phyloP scores from a whole-genome alignment of 78 protist species.

The Ministeria vibrans region DNA sequence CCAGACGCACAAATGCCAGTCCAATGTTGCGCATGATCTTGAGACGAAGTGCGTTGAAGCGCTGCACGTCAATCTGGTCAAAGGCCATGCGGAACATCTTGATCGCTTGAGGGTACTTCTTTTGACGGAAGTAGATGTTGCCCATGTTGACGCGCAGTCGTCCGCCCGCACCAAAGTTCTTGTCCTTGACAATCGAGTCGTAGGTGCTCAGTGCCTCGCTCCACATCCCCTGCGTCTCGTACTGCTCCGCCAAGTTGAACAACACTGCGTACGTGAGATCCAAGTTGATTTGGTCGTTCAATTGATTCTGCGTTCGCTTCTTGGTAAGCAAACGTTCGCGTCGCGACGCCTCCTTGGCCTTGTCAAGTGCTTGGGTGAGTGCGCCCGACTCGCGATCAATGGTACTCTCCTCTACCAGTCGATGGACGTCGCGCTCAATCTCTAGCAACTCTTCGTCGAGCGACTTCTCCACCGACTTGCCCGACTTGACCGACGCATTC shows the following conservation, averaged over 20 bases:
- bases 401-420: not conserved
- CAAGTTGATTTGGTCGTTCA: not conserved
- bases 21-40: constrained; percentile 71
- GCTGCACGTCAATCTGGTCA: constrained; percentile 55
- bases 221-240: not conserved
- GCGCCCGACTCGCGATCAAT: not conserved
- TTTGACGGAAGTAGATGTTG: constrained; percentile 71
- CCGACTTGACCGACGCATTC: not conserved
- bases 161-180: constrained; percentile 36
- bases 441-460: not conserved
- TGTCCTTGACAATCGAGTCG: constrained; percentile 57
- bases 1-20: constrained; percentile 50
- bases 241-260: not conserved
- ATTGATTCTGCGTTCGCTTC: not conserved
- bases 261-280: not conserved
- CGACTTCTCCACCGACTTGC: not conserved
- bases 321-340: not conserved
- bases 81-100: constrained; percentile 76
- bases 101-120: constrained; percentile 61
- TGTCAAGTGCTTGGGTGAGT: not conserved
- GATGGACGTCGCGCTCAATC: not conserved
- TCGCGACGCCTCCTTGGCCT: not conserved
- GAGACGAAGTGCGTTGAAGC: too few species aligned
- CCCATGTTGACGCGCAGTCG: constrained; percentile 85
- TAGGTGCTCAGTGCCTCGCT: constrained; percentile 26